Base-by-base conservation (phyloP, 1,284 basidiomycete species). In the Rhodotorula sp. region DNA sequence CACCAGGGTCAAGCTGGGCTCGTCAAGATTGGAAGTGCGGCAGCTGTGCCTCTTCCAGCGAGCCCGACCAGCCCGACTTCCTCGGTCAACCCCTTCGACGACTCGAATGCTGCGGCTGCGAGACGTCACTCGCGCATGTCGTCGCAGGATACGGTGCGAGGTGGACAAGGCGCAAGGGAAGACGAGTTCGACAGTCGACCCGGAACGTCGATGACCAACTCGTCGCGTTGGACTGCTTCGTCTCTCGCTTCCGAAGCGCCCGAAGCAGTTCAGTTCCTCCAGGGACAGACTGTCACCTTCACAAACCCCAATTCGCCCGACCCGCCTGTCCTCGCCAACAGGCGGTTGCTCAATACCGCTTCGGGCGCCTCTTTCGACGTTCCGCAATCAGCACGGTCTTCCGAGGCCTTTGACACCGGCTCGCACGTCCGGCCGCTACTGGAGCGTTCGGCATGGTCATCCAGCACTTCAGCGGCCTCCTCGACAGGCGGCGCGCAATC, bases 1-100 rank as follows among this genome's bases (percentile, higher is more conserved):
- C 52, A 65, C 28, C 51, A 69, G 47, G 71, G 67, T 11, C 71
- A 75, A 37, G 73, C 73, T 1, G 69, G 65, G 4, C 57, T 73
- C 30, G 71, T 73, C 52, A 52, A 69, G 59, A 58, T 70, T 46
- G 60, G 59, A 11, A 40, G 44, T 47, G 47, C 59, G 24, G 48
- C 59, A 37, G 26, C 50, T n/a, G 55, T 57, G 20, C 55, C 55
- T n/a, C 31, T 56, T 7, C 58, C 58, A 7, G 15, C 18, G 34
- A 61, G 60, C 26, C 51, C 60, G 26, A 53, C 50, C 8, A 57
- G 47, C 24, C 59, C 67, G 26, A 37, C 59, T 4, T 53, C 46
- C 4, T 62, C 48, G 22, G n/a, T 30, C 26, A 50, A 72, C 31
- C 71, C 71, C 18, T 72, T 72, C 68, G 62, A 65, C 37, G 71